Evolutionary conservation across 163 green algal species (phyloP), one percentile per base, ranked within the genome.

Genomic region (Scenedesmus sp.): DNA sequence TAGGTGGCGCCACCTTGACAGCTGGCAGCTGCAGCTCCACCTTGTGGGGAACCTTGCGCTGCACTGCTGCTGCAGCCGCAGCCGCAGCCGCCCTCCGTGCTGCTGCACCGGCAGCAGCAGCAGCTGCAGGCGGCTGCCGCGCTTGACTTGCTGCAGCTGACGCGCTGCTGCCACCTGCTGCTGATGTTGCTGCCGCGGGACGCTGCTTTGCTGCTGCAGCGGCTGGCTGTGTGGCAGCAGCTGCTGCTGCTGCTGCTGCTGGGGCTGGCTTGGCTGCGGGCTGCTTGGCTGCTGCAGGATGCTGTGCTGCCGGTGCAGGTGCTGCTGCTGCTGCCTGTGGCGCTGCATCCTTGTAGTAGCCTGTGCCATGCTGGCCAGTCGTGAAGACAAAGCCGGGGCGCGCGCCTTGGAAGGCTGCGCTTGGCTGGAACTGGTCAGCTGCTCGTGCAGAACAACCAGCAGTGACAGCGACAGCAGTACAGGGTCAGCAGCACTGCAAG

Each of bases 261-360:
- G 87, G 34, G 18, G 84, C n/a, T 34, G 84, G 9, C 84, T 59
- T 57, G 26, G n/a, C 23, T 56, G 62, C 60, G 20, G 84, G 23
- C n/a, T 20, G 20, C 18, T 54, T 52, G 13, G 86, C n/a, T 26
- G 13, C 18, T 84, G 55, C 81, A 86, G 62, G 67, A 54, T 82
- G n/a, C 15, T 15, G 5, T 77, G 79, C 79, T 88, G 88, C 88
- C 57, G 70, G 13, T 85, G 67, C 70, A 20, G 73, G 18, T 67
- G 70, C 87, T 86, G 74, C 46, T 55, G 79, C 67, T 86, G 74
- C 20, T 86, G 23, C 54, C 20, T 4, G 79, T 59, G 85, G 62
- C 46, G 76, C 76, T 2, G 62, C 70, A 77, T 91, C 90, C 90
- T 85, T 91, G 76, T 91, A 91, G 62, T 93, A 91, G 52, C 90